Evolutionary conservation across 768 basidiomycete genomes (phyloP).

Genomic region (Megacollybia marginata): DNA sequence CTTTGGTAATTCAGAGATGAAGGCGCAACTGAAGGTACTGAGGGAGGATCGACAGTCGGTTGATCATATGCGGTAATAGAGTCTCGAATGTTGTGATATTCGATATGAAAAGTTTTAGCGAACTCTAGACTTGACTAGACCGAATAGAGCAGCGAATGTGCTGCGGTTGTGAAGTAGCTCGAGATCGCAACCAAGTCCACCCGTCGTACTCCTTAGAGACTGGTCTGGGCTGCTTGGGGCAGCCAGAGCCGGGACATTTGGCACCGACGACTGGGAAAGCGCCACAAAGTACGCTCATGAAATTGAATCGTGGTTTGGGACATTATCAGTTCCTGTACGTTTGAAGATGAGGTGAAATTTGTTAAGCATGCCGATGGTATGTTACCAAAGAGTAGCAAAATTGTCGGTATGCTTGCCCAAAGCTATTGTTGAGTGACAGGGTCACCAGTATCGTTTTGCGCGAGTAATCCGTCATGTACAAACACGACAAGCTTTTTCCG

Average conservation of each 20-base stretch:
- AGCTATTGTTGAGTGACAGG: no score
- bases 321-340: constrained; percentile 21
- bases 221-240: no score
- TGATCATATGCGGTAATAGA: constrained; percentile 38
- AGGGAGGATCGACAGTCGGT: constrained; percentile 8
- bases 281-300: constrained; percentile 31
- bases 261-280: constrained; percentile 14
- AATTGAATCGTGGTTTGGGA: constrained; percentile 14
- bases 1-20: background rate
- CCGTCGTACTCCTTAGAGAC: no score
- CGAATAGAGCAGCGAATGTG: no score
- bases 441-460: no score
- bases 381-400: constrained; percentile 26
- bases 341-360: constrained; percentile 26
- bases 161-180: no score
- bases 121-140: no score
- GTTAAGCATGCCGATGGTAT: constrained; percentile 26
- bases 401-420: constrained; percentile 23
- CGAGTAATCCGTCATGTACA: no score
- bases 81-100: constrained; percentile 62
- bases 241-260: constrained; percentile 5
- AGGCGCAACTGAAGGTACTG: constrained; percentile 7
- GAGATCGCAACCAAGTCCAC: no score
- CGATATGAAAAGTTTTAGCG: constrained; percentile 39
- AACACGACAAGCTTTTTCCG: no score